A percentile compares a stretch with the other conserved stretches of the same genome.
phyloP scores from a whole-genome alignment of 2,329 filamentous ascomycete species.

The Scopulariopsis brevicaulis region DNA sequence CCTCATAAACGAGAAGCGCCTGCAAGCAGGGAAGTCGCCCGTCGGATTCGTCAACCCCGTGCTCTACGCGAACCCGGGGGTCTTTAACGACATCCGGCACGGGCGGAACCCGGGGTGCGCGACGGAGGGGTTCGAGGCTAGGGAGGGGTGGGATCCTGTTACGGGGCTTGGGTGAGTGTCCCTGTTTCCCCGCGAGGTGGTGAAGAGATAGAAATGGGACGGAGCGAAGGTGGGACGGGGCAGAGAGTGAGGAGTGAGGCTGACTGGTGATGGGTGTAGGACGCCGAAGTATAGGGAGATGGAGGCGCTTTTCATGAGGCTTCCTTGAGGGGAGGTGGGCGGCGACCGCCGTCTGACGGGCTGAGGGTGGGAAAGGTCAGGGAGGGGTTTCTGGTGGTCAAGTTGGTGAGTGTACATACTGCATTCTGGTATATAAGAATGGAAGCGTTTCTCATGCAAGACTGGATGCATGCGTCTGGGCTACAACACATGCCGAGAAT shows the following conservation, averaged over 20 bases:
- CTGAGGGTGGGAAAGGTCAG: background rate
- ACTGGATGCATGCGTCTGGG: background rate
- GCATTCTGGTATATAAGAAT: background rate
- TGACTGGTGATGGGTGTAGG: background rate
- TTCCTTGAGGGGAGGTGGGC: background rate
- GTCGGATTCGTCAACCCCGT: slow-evolving; percentile 25
- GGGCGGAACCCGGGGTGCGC: slow-evolving; percentile 15
- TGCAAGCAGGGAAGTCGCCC: slow-evolving; percentile 18
- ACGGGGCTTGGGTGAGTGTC: slow-evolving; percentile 12
- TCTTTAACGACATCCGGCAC: slow-evolving; percentile 13
- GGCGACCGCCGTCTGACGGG: no score
- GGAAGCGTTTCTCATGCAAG: background rate
- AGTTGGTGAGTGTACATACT: background rate
- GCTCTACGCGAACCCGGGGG: slow-evolving; percentile 12
- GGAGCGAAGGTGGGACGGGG: no score
- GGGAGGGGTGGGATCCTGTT: slow-evolving; percentile 15
- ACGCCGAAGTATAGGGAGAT: slow-evolving; percentile 9
- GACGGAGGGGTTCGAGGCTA: slow-evolving; percentile 13
- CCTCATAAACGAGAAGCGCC: slow-evolving; percentile 21
- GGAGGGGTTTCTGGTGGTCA: no score
- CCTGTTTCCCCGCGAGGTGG: no score
- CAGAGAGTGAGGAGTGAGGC: no score
- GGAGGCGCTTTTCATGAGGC: slow-evolving; percentile 9
- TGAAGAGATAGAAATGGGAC: no score
- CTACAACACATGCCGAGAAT: background rate